A percentile compares a stretch with the other conserved stretches of the same genome.
Conservation (phyloP, 192 early-diverging fungal species). For the Diversispora eburnea region DNA sequence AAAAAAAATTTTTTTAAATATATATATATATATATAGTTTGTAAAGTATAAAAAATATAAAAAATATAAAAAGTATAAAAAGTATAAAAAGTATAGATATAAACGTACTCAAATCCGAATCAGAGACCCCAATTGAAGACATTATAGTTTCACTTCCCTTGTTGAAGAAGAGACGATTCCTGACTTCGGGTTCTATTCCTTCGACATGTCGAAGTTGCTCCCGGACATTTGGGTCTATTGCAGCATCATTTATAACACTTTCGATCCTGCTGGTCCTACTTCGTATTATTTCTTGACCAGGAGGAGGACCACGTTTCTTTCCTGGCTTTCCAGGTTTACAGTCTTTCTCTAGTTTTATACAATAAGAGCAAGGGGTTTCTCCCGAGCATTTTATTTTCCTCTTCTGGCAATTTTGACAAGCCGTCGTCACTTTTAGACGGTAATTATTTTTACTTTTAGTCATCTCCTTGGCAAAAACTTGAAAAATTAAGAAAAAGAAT, state of each 20-base stretch:
- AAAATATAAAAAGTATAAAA: background rate
- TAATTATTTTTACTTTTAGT: background rate
- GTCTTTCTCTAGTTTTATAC: background rate
- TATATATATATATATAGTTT: background rate
- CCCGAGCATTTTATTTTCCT: conserved; percentile 17
- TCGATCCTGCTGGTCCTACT: conserved; percentile 1
- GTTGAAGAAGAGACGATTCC: background rate
- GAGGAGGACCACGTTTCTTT: conserved; percentile 21
- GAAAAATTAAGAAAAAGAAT: background rate
- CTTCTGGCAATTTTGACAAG: conserved; percentile 24
- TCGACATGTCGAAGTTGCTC: background rate
- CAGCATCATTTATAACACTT: background rate
- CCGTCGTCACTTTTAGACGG: conserved; percentile 18
- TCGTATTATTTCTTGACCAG: conserved; percentile 3
- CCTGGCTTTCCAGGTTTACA: conserved; percentile 12
- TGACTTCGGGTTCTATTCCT: background rate
- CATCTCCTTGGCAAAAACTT: background rate
- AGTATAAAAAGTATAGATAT: background rate
- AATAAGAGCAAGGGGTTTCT: conserved; percentile 5
- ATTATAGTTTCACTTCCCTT: background rate
- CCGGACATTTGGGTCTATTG: background rate
- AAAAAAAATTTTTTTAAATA: background rate
- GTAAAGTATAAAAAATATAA: background rate
- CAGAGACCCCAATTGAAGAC: background rate
- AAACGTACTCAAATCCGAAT: background rate